Percentiles rank a stretch among this genome's conserved stretches.
Conservation (phyloP, 768 basidiomycete genomes). For the Pholiota molesta region DNA sequence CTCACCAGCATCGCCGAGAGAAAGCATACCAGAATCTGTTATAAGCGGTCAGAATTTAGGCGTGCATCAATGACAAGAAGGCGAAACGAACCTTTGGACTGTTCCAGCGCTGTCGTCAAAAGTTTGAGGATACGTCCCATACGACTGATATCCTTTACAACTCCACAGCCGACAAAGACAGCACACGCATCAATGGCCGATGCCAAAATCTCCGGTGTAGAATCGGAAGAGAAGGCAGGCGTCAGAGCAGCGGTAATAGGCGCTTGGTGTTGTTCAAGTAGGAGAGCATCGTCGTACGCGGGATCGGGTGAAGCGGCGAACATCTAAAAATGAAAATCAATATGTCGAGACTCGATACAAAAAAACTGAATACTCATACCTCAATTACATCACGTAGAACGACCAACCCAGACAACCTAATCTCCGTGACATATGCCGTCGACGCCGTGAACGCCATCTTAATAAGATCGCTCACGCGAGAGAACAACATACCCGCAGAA, state of each 20-base stretch:
- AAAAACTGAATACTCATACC: slow-evolving; percentile 40
- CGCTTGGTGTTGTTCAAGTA: slow-evolving; percentile 97
- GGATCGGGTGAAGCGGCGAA: slow-evolving; percentile 90
- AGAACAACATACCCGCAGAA: slow-evolving; percentile 67
- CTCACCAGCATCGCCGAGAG: slow-evolving; percentile 84
- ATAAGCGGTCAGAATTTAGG: not conserved
- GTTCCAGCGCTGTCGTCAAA: slow-evolving; percentile 84
- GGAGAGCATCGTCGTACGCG: slow-evolving; percentile 85
- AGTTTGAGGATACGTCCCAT: slow-evolving; percentile 96
- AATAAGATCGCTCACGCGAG: slow-evolving; percentile 90
- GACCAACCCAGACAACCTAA: slow-evolving; percentile 86
- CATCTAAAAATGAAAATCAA: slow-evolving; percentile 50
- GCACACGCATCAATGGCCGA: slow-evolving; percentile 94
- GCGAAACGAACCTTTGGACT: slow-evolving; percentile 74
- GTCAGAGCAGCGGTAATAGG: slow-evolving; percentile 97
- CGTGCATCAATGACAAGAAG: not conserved
- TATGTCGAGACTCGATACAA: not conserved
- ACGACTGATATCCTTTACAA: slow-evolving; percentile 84
- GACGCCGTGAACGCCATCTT: slow-evolving; percentile 98
- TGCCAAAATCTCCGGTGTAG: slow-evolving; percentile 92
- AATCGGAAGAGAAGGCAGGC: slow-evolving; percentile 93
- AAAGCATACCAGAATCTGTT: slow-evolving; percentile 81
- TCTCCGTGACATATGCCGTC: slow-evolving; percentile 95
- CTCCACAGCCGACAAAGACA: slow-evolving; percentile 92
- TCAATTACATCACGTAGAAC: slow-evolving; percentile 93